Base-by-base conservation (phyloP, 2,329 filamentous ascomycete genomes). In the Allantophomopsis lycopodina region DNA sequence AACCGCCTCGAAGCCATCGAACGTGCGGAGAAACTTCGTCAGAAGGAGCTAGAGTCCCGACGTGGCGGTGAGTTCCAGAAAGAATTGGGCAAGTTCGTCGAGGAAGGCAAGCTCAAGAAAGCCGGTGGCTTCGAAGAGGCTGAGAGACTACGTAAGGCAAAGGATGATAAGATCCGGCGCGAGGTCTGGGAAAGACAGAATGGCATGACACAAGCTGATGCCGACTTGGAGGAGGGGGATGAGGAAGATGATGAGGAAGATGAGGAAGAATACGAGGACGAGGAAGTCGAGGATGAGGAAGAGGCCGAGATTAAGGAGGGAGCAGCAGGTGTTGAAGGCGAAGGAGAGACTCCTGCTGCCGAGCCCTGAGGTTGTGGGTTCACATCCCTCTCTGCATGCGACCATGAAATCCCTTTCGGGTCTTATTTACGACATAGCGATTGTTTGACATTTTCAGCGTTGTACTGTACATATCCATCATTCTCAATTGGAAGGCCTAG, bases 41-140 rank as follows among this genome's bases (percentile, higher is more conserved):
- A 91, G 59, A 87, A 85, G 55, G 91, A 98, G 56, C 71, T 98
- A 1, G 83, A 85, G 56, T 79, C 67, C 45, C 74, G 91, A 2
- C 69, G 68, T 14, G 72, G 72, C 18, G 83, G 80, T 30, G 68
- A 71, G 21, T 80, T 98, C 54, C 85, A 83, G 57, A 83, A 83
- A 50, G 91, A 98, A 59, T 72, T 98, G 7, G 74, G 76, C 13
- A 71, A 63, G 23, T 98, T 96, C 55, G 89, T 96, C 1, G 73
- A 83, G 47, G 85, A 94, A 53, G 86, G 86, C 42, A 91, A 83
- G 60, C 65, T 98, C 48, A 96, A 94, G 71, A 96, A 96, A 70
- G 88, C 83, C 12, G 91, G 91, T 32, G 91, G 91, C 0, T 80
- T 94, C 37, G 91, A 96, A 58, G 91, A 98, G 62, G 81, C 88